Base-by-base conservation (phyloP, 371 early-diverging fungal genomes). In the Capillidium heterosporum region DNA sequence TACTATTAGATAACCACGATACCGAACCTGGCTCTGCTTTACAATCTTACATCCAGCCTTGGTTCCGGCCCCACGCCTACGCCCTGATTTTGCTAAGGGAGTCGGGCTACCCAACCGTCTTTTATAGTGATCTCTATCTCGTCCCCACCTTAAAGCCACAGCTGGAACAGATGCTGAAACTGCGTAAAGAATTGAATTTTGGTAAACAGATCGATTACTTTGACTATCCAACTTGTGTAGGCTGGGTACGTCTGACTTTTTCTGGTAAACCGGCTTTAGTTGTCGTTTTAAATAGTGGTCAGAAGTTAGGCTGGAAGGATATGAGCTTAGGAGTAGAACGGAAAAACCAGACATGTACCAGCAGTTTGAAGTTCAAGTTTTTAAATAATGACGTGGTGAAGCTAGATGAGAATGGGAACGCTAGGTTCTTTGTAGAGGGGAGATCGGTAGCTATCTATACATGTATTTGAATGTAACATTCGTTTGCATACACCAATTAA, bases 131-230 rank as follows among this genome's bases (percentile, higher is more conserved):
- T 51, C 54, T 64, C 23, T 67, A 64, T 40, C 63, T 60, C 1
- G 54, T 61, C n/a, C 60, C 57, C 11, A 46, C 51, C 59, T 23
- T 44, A 56, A 23, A 62, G 61, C 1, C 59, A 53, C 10, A 46
- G 59, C 39, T 55, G 54, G 21, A 58, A 57, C 64, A 66, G 47
- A 19, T 71, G 17, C 47, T 69, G 1, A 56, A 61, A 23, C 59
- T 64, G 7, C 66, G 70, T 11, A 58, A 58, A 41, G 56, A 61
- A 10, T 66, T 61, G 24, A 68, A 68, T 19, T 69, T 64, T 28
- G 72, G 72, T 11, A n/a, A 62, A 17, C 70, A 72, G 35, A 56
- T 61, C 39, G 70, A 68, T 28, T 72, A 69, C 55, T 65, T 69
- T 51, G 65, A 72, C 51, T 68, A 72, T 48, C 61, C 60, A 26